These are phyloP conservation scores for Bacidia rubella DNA, from an alignment of 495 filamentous ascomycete species.

Conservation along the genomic window DNA sequence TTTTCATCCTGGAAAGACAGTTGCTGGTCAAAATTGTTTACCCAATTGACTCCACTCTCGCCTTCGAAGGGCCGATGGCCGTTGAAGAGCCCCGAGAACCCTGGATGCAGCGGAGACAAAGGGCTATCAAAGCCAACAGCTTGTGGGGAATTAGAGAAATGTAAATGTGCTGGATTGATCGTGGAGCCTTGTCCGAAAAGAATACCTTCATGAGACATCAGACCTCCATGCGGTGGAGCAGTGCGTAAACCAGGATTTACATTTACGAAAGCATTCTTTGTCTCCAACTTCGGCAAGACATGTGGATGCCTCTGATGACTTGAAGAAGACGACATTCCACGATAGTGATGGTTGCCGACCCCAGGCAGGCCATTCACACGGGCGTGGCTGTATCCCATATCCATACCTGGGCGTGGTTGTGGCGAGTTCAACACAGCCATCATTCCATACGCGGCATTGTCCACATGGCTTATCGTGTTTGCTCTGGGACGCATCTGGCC, in stretches of 20 bases:
- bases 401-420: conserved; percentile 30
- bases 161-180: conserved; percentile 91
- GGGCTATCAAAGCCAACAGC: conserved; percentile 54
- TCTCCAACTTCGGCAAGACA: conserved; percentile 74
- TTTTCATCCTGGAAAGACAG: conserved; percentile 65
- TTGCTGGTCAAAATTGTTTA: conserved; percentile 65
- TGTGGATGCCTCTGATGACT: conserved; percentile 49
- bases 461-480: conserved; percentile 94
- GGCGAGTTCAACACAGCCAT: conserved; percentile 47
- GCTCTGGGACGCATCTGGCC: conserved; percentile 73
- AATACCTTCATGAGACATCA: conserved; percentile 65
- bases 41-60: conserved; percentile 73
- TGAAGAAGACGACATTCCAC: conserved; percentile 56
- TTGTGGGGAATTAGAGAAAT: conserved; percentile 75
- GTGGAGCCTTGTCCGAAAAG: conserved; percentile 59
- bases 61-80: conserved; percentile 48
- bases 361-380: conserved; percentile 54
- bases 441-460: conserved; percentile 59
- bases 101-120: conserved; percentile 58
- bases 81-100: conserved; percentile 43
- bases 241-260: conserved; percentile 57
- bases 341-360: conserved; percentile 48
- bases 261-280: conserved; percentile 52
- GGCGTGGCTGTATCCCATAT: conserved; percentile 40
- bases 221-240: conserved; percentile 58